Percentiles rank a stretch among this genome's conserved stretches.
These are phyloP conservation scores for Boletus rubescentipes DNA, from an alignment of 768 basidiomycete species.

Conservation along the genomic window DNA sequence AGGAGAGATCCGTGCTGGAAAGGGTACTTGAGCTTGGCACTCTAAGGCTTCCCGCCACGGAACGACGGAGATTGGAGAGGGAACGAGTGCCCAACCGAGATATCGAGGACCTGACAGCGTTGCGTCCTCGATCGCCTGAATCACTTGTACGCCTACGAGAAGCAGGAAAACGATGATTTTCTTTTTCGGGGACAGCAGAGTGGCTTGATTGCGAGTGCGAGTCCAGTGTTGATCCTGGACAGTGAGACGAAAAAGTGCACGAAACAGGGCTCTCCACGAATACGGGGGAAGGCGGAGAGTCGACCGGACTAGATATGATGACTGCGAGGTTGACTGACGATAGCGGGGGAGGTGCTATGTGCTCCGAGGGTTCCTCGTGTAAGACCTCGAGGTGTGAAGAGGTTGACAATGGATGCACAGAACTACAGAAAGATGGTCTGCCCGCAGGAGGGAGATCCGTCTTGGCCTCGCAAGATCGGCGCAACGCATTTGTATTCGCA, in stretches of 20 bases:
- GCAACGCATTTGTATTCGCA: background rate
- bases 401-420: constrained; percentile 22
- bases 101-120: constrained; percentile 4
- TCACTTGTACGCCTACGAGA: constrained; percentile 21
- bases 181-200: constrained; percentile 14
- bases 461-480: constrained; percentile 13
- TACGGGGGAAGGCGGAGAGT: constrained; percentile 1
- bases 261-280: constrained; percentile 27
- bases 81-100: constrained; percentile 38
- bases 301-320: constrained; percentile 21
- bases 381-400: constrained; percentile 30
- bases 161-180: background rate
- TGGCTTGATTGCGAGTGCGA: constrained; percentile 16
- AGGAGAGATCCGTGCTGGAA: constrained; percentile 31
- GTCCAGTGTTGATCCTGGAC: constrained; percentile 12
- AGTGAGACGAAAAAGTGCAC: constrained; percentile 22
- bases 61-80: constrained; percentile 46
- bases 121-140: constrained; percentile 16
- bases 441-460: constrained; percentile 6
- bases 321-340: constrained; percentile 3
- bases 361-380: constrained; percentile 29
- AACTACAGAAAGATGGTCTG: constrained; percentile 26
- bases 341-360: constrained; percentile 11
- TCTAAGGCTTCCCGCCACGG: constrained; percentile 36
- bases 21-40: constrained; percentile 19